Evolutionary conservation across 2,329 filamentous ascomycete species (phyloP), one percentile per base, ranked within the genome.

Genomic region (Fusarium chlamydosporum): DNA sequence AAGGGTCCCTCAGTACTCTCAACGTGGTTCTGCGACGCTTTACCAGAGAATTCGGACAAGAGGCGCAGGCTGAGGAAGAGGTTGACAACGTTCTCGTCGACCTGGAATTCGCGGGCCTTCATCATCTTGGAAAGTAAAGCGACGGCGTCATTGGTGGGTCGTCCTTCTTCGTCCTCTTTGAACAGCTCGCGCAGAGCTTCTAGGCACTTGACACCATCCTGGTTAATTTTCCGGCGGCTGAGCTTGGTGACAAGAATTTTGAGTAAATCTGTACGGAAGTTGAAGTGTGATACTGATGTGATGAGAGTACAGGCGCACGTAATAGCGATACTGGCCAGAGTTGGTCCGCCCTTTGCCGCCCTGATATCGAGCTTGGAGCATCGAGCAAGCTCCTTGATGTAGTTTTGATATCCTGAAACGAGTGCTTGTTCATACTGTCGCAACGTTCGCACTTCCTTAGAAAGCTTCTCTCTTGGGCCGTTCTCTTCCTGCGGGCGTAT

Each of bases 121-220:
- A 99, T 95, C 94, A 97, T 97, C 82, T 96, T 97, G 26, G 93
- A 89, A 41, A 99, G 83, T 56, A 97, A 84, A 1, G 89, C 88
- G 12, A 97, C 92, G 0, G 93, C 92, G 77, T 99, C 96, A 72
- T 97, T 85, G 1, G 94, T 93, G 1, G 94, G 90, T 18, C 92
- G 89, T 16, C 96, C 96, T 75, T 98, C 95, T 48, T 97, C 93
- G 67, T 99, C 96, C 13, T 94, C 89, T 20, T 84, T 84, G 75
- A 98, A 97, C 2, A 98, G 82, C 4, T 88, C 91, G 79, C 97
- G 92, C 40, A 99, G 79, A 0, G 94, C 90, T 65, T 91, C 85
- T 12, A 91, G 85, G 72, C 93, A 96, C 77, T 92, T 94, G 67
- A 86, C 79, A 70, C 93, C 96, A 66, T 96, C 91, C 4, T 84